These are phyloP conservation scores for Glycine soja DNA, from an alignment of 306 rosid species.

Conservation along the genomic window DNA sequence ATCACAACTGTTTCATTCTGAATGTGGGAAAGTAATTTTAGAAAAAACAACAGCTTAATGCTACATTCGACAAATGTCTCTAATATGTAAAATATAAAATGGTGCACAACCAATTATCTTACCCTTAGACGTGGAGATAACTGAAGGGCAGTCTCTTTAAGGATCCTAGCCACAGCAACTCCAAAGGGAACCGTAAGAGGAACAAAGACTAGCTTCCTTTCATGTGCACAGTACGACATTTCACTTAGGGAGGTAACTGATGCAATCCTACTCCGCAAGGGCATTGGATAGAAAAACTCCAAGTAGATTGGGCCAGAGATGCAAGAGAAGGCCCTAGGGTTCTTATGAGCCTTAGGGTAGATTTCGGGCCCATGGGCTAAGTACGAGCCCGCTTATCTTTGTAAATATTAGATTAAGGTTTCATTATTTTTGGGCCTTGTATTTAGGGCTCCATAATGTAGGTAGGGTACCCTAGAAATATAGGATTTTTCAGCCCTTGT, in stretches of 20 bases:
- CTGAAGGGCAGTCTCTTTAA: constrained; percentile 68
- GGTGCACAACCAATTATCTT: constrained; percentile 28
- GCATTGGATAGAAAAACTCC: too few relatives aligned
- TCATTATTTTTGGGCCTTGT: too few relatives aligned
- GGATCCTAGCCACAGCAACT: constrained; percentile 69
- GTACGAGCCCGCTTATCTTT: too few relatives aligned
- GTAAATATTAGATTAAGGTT: too few relatives aligned
- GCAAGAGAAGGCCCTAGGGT: too few relatives aligned
- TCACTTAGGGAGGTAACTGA: constrained; percentile 85
- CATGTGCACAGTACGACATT: constrained; percentile 87
- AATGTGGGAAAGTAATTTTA: constrained; percentile 18
- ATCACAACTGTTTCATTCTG: constrained; percentile 25
- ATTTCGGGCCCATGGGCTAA: too few relatives aligned
- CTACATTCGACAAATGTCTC: constrained; percentile 35
- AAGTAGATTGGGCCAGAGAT: too few relatives aligned
- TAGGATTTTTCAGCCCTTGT: too few relatives aligned
- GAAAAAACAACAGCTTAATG: constrained; percentile 17
- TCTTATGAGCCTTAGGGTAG: too few relatives aligned
- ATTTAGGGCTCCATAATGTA: too few relatives aligned
- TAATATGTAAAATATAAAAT: constrained; percentile 19
- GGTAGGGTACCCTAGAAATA: too few relatives aligned
- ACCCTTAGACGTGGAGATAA: constrained; percentile 81
- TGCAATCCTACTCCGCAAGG: too few relatives aligned
- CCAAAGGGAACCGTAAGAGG: constrained; percentile 76
- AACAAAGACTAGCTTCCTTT: constrained; percentile 72